These are phyloP conservation scores for Oenanthe javanica DNA, from an alignment of 140 eudicot genomes.

Conservation along the genomic window DNA sequence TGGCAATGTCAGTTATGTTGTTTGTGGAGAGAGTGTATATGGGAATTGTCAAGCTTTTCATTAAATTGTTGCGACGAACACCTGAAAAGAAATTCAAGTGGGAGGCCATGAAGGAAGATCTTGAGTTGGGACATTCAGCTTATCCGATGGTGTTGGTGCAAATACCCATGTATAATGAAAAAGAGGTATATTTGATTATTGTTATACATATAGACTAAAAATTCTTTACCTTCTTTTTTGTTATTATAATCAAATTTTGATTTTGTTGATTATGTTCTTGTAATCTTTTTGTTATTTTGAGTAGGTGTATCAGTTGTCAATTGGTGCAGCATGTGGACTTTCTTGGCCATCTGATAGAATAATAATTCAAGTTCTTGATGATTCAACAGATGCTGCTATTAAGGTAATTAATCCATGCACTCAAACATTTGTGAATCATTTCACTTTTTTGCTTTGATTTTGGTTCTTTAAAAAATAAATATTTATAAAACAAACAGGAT, in stretches of 20 bases:
- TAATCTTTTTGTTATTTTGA: not conserved
- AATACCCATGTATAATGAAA: conserved; percentile 93
- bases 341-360: conserved; percentile 96
- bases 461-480: not conserved
- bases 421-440: not conserved
- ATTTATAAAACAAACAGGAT: conserved; percentile 30
- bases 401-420: conserved; percentile 19
- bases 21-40: conserved; percentile 76
- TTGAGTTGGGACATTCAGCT: conserved; percentile 61
- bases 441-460: not conserved
- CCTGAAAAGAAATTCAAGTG: conserved; percentile 70
- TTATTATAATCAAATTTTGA: not conserved
- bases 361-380: conserved; percentile 90
- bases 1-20: conserved; percentile 83
- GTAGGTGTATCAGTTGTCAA: conserved; percentile 71
- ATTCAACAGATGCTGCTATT: conserved; percentile 62
- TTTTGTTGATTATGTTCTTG: not conserved
- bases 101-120: conserved; percentile 79
- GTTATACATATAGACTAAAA: not conserved
- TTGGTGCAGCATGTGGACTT: conserved; percentile 93
- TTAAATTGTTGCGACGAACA: conserved; percentile 51
- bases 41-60: conserved; percentile 51
- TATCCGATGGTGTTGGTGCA: conserved; percentile 91
- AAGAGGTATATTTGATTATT: conserved; percentile 43
- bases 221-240: not conserved